phyloP scores from a whole-genome alignment of 2,329 filamentous ascomycete species.

The Mycosphaerella arachidis region DNA sequence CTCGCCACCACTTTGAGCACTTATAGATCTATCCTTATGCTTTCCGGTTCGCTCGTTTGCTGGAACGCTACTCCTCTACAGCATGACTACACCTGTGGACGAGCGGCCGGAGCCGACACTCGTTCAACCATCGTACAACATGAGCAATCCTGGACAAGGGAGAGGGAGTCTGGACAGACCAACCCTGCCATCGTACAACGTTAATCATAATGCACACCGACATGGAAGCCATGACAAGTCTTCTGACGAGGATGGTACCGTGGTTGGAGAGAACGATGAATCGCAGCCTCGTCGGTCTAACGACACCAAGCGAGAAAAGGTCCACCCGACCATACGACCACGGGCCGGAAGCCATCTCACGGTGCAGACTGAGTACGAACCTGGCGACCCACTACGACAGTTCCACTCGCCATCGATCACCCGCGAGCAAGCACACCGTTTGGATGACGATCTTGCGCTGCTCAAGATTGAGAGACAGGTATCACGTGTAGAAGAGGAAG shows the following conservation, averaged over 20 bases:
- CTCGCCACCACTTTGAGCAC: not conserved
- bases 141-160: conserved; percentile 15
- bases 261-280: conserved; percentile 30
- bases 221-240: conserved; percentile 23
- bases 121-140: conserved; percentile 22
- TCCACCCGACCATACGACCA: conserved; percentile 13
- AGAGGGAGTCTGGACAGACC: conserved; percentile 15
- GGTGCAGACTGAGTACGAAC: conserved; percentile 38
- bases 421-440: conserved; percentile 56
- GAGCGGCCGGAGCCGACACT: conserved; percentile 35
- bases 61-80: conserved; percentile 4
- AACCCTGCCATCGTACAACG: conserved; percentile 31
- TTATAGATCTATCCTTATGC: not conserved
- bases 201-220: conserved; percentile 23
- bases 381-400: conserved; percentile 27
- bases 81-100: conserved; percentile 34
- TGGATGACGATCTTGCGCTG: conserved; percentile 63
- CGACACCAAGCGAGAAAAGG: conserved; percentile 7
- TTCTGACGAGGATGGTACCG: conserved; percentile 31
- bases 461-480: conserved; percentile 61
- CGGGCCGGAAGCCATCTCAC: conserved; percentile 41
- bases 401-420: conserved; percentile 51
- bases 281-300: conserved; percentile 6
- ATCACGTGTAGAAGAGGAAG: conserved; percentile 40
- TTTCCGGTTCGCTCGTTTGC: conserved; percentile 14